Conservation (phyloP, 75 land plant species). For the Ceratopteris richardii region DNA sequence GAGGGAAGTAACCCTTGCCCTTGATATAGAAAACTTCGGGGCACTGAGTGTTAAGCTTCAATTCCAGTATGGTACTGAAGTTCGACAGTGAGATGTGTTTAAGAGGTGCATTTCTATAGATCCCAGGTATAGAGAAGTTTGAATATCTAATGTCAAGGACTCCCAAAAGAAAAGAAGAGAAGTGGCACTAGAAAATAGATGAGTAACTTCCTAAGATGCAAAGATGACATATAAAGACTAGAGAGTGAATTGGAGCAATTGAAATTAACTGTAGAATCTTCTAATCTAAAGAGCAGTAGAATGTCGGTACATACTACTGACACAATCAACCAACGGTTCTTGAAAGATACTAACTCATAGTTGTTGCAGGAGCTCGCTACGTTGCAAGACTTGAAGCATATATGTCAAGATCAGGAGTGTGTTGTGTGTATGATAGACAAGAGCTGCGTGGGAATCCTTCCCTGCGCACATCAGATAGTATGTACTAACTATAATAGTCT, state of each 20-base stretch:
- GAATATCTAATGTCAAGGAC: slow-evolving; percentile 66
- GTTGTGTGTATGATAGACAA: slow-evolving; percentile 96
- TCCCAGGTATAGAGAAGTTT: slow-evolving; percentile 87
- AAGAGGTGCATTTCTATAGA: slow-evolving; percentile 70
- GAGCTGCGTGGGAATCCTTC: slow-evolving; percentile 89
- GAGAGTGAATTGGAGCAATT: slow-evolving; percentile 52
- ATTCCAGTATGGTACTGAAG: slow-evolving; percentile 81
- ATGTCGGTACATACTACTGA: neutral
- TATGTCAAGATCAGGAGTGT: slow-evolving; percentile 80
- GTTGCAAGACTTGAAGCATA: slow-evolving; percentile 23
- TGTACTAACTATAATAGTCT: slow-evolving; percentile 79
- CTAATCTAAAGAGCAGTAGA: slow-evolving; percentile 4
- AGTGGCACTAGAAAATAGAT: slow-evolving; percentile 47
- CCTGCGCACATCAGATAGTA: slow-evolving; percentile 94
- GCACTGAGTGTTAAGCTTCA: slow-evolving; percentile 84
- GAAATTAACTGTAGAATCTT: slow-evolving; percentile 43
- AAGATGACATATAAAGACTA: slow-evolving; percentile 55
- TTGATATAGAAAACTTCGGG: slow-evolving; percentile 95
- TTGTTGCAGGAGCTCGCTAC: slow-evolving; percentile 11
- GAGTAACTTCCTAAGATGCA: slow-evolving; percentile 43
- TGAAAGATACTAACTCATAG: slow-evolving; percentile 14
- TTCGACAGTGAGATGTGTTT: slow-evolving; percentile 66
- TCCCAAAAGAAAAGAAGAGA: slow-evolving; percentile 54
- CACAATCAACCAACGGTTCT: neutral
- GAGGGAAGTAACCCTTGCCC: slow-evolving; percentile 82